phyloP scores from a whole-genome alignment of 192 early-diverging fungal genomes.

The Backusella tarrabulga region DNA sequence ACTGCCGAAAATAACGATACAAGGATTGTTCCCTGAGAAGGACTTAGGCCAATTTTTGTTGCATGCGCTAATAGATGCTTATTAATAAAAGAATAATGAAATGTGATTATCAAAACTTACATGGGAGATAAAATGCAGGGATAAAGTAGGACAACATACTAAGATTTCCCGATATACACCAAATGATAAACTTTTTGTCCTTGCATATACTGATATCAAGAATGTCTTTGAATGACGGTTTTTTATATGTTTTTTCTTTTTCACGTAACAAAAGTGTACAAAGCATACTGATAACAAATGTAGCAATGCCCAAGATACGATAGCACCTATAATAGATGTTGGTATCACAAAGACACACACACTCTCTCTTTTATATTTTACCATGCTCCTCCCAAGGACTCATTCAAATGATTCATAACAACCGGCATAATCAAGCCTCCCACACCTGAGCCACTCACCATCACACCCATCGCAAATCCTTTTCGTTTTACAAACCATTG shows the following conservation, averaged over 20 bases:
- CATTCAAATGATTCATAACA: conserved; percentile 54
- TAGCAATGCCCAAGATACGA: conserved; percentile 27
- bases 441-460: conserved; percentile 62
- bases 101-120: conserved; percentile 9
- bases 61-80: conserved; percentile 13
- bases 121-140: conserved; percentile 29
- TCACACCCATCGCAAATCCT: conserved; percentile 54
- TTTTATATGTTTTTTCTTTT: not conserved
- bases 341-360: too few species aligned
- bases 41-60: conserved; percentile 14
- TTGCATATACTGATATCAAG: conserved; percentile 17
- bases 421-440: conserved; percentile 67
- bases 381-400: conserved; percentile 52
- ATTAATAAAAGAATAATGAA: not conserved
- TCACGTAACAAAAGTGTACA: conserved; percentile 19
- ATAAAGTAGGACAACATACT: conserved; percentile 24
- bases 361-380: not conserved
- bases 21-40: conserved; percentile 17
- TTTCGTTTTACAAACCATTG: conserved; percentile 58
- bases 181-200: conserved; percentile 20
- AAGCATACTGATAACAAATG: not conserved
- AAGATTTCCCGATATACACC: conserved; percentile 20
- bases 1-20: conserved; percentile 18
- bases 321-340: conserved; percentile 6
- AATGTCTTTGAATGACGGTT: conserved; percentile 14